Conservation (phyloP, 208 protist species). For the Tetramitus jugosus region DNA sequence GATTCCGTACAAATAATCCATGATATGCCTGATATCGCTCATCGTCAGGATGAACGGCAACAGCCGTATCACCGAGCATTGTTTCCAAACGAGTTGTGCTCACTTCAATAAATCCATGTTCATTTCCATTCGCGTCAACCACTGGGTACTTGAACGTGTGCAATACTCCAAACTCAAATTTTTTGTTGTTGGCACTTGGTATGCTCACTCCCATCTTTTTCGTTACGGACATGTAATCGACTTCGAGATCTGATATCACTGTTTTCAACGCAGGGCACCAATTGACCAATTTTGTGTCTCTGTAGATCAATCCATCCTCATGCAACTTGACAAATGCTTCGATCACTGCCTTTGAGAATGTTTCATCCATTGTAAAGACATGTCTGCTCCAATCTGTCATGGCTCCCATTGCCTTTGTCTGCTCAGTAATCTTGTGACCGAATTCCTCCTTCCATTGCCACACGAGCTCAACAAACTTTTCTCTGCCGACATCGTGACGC, state of each 20-base stretch:
- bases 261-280: constrained; percentile 97
- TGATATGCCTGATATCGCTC: constrained; percentile 86
- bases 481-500: constrained; percentile 92
- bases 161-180: no score
- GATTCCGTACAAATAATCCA: constrained; percentile 87
- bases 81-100: constrained; percentile 98
- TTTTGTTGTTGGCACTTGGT: constrained; percentile 67
- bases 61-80: constrained; percentile 95
- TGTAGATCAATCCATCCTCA: constrained; percentile 90
- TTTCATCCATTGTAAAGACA: constrained; percentile 97
- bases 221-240: constrained; percentile 81
- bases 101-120: constrained; percentile 82
- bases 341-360: constrained; percentile 74
- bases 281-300: constrained; percentile 94
- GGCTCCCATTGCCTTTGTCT: constrained; percentile 88
- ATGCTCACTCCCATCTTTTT: constrained; percentile 34
- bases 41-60: constrained; percentile 97
- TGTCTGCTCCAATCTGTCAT: constrained; percentile 96
- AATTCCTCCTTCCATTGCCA: constrained; percentile 97
- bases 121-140: constrained; percentile 46
- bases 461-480: constrained; percentile 88
- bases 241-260: constrained; percentile 99
- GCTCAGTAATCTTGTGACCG: constrained; percentile 80
- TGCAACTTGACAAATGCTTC: constrained; percentile 93
- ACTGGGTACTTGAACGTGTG: no score